A percentile compares a stretch with the other conserved stretches of the same genome.
Conservation (phyloP, 2,329 filamentous ascomycete species). For the Septoria linicola region DNA sequence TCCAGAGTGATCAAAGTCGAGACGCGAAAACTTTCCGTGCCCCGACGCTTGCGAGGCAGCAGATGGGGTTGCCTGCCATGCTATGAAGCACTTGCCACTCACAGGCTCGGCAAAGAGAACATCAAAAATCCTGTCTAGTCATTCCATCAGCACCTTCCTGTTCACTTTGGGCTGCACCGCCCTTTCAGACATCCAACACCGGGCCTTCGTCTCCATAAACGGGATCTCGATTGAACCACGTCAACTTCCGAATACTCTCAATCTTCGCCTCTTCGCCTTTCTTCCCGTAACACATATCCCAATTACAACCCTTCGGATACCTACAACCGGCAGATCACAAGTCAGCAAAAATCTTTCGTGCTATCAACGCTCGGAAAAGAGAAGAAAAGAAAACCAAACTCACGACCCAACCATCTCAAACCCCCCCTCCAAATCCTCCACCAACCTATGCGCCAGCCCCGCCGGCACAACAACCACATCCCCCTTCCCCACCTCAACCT, state of each 20-base stretch:
- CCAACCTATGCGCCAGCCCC: conserved; percentile 62
- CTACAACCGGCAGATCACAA: no score
- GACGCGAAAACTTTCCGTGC: background rate
- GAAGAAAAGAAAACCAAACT: no score
- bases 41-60: no score
- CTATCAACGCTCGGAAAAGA: no score
- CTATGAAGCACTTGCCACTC: no score
- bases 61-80: no score
- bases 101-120: no score
- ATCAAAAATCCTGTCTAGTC: no score
- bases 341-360: no score
- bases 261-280: conserved; percentile 56
- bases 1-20: background rate
- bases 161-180: no score
- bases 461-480: conserved; percentile 67
- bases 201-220: conserved; percentile 59
- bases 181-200: conserved; percentile 43
- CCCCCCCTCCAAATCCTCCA: conserved; percentile 55
- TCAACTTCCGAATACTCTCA: conserved; percentile 49
- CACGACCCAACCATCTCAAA: conserved; percentile 69
- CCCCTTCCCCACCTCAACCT: conserved; percentile 56
- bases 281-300: conserved; percentile 72
- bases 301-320: conserved; percentile 58
- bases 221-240: conserved; percentile 62
- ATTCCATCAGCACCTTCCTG: no score